Percentiles rank a stretch among this genome's conserved stretches.
Evolutionary conservation across 2,329 filamentous ascomycete genomes (phyloP).

Genomic region (Penicillium sp.): DNA sequence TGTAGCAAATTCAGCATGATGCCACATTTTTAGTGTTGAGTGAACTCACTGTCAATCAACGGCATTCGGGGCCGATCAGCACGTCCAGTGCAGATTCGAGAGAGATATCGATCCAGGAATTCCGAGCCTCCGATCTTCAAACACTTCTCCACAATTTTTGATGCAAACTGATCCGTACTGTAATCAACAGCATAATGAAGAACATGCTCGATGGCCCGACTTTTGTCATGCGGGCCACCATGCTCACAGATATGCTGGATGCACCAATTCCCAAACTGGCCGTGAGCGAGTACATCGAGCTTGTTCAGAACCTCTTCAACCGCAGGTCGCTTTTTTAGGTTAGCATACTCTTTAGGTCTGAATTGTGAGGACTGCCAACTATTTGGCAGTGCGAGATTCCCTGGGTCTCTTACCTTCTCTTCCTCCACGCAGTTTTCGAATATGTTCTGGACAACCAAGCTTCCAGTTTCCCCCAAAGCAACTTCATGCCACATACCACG

Average conservation of each 20-base stretch:
- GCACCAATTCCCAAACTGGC: slow-evolving; percentile 99
- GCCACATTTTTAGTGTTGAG: too few species aligned
- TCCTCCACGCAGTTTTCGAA: slow-evolving; percentile 99
- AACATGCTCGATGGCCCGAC: slow-evolving; percentile 91
- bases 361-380: not conserved
- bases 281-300: slow-evolving; percentile 94
- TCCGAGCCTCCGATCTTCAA: slow-evolving; percentile 91
- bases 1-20: slow-evolving; percentile 28
- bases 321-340: slow-evolving; percentile 71
- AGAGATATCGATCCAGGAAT: slow-evolving; percentile 87
- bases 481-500: slow-evolving; percentile 99
- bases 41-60: slow-evolving; percentile 75
- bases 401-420: slow-evolving; percentile 71
- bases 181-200: slow-evolving; percentile 91
- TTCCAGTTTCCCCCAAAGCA: slow-evolving; percentile 93
- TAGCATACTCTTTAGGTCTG: slow-evolving; percentile 13
- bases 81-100: slow-evolving; percentile 88
- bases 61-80: slow-evolving; percentile 91
- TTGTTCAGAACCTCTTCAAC: slow-evolving; percentile 94
- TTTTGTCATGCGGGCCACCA: slow-evolving; percentile 83
- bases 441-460: slow-evolving; percentile 97
- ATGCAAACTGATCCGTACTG: slow-evolving; percentile 98
- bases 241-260: slow-evolving; percentile 99
- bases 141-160: slow-evolving; percentile 98
- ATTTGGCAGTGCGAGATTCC: not conserved